Percentiles rank a stretch among this genome's conserved stretches.
phyloP scores from a whole-genome alignment of 2,329 filamentous ascomycete species.

The Samsoniella hepiali region DNA sequence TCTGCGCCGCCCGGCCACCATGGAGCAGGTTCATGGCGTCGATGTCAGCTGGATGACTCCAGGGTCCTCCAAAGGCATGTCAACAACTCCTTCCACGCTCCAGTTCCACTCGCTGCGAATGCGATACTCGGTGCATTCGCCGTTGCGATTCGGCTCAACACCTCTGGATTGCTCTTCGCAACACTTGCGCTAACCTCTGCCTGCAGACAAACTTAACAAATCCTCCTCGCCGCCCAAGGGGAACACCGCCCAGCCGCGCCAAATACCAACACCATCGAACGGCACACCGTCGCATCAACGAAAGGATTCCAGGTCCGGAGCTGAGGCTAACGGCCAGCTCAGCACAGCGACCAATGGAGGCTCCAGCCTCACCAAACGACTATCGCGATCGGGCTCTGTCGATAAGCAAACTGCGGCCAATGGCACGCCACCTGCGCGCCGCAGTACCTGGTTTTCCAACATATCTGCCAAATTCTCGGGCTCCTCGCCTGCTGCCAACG shows the following conservation, averaged over 20 bases:
- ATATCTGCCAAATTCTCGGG: slow-evolving; percentile 90
- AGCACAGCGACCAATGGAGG: slow-evolving; percentile 25
- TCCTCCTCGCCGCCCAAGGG: slow-evolving; percentile 29
- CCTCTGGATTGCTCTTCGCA: not conserved
- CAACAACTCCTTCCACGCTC: slow-evolving; percentile 19
- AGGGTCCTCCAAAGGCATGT: slow-evolving; percentile 75
- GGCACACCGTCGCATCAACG: slow-evolving; percentile 21
- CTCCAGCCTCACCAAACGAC: slow-evolving; percentile 25
- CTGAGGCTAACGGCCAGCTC: slow-evolving; percentile 24
- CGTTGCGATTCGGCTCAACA: not conserved
- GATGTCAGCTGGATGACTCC: slow-evolving; percentile 89
- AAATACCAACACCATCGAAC: slow-evolving; percentile 30
- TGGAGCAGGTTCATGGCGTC: slow-evolving; percentile 79
- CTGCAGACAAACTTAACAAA: slow-evolving; percentile 32
- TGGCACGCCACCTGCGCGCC: slow-evolving; percentile 44
- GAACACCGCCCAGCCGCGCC: slow-evolving; percentile 31
- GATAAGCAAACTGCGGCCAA: slow-evolving; percentile 31
- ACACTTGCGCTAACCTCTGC: not conserved
- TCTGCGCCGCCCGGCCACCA: slow-evolving; percentile 32
- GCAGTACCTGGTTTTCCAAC: slow-evolving; percentile 89
- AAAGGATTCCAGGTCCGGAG: slow-evolving; percentile 22
- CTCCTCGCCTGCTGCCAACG: slow-evolving; percentile 34
- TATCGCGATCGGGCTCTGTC: slow-evolving; percentile 35
- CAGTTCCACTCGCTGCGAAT: not conserved
- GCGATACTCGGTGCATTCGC: not conserved